Percentiles rank a stretch among this genome's conserved stretches.
Conservation (phyloP, 2,329 filamentous ascomycete species). For the Amesomyces nigricolor region DNA sequence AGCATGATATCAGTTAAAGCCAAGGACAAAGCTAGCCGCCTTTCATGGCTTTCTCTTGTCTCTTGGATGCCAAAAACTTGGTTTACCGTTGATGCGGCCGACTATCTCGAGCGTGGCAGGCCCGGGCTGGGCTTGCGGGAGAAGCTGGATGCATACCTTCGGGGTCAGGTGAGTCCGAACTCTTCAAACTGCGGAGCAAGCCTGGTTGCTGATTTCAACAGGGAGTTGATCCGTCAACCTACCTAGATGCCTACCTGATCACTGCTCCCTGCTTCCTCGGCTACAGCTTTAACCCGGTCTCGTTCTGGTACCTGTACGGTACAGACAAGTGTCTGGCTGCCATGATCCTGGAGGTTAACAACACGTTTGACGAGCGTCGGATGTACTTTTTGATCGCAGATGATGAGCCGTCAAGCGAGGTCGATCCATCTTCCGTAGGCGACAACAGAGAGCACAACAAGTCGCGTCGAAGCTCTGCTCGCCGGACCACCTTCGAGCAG, state of each 20-base stretch:
- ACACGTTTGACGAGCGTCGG: slow-evolving; percentile 67
- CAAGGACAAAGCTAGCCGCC: slow-evolving; percentile 19
- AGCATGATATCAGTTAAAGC: slow-evolving; percentile 49
- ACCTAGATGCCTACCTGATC: slow-evolving; percentile 63
- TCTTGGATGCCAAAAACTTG: slow-evolving; percentile 36
- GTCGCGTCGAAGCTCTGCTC: not conserved
- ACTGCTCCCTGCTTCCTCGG: slow-evolving; percentile 65
- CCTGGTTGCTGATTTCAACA: slow-evolving; percentile 31
- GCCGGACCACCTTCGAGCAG: slow-evolving; percentile 37
- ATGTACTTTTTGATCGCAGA: slow-evolving; percentile 55
- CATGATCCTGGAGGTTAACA: slow-evolving; percentile 70
- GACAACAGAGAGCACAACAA: not conserved
- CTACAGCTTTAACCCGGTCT: slow-evolving; percentile 70
- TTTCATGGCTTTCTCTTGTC: slow-evolving; percentile 30
- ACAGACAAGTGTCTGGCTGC: slow-evolving; percentile 50
- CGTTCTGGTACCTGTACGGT: slow-evolving; percentile 74
- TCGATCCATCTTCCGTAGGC: not conserved
- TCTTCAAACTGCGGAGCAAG: not conserved
- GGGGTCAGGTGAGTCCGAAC: slow-evolving; percentile 43
- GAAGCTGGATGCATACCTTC: slow-evolving; percentile 58
- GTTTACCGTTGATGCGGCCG: slow-evolving; percentile 54
- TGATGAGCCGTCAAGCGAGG: slow-evolving; percentile 10
- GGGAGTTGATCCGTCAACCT: slow-evolving; percentile 53
- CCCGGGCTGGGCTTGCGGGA: slow-evolving; percentile 50
- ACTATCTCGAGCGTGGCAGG: slow-evolving; percentile 55